Evolutionary conservation across 2,329 filamentous ascomycete species (phyloP).

Genomic region (Coniochaeta sp.): DNA sequence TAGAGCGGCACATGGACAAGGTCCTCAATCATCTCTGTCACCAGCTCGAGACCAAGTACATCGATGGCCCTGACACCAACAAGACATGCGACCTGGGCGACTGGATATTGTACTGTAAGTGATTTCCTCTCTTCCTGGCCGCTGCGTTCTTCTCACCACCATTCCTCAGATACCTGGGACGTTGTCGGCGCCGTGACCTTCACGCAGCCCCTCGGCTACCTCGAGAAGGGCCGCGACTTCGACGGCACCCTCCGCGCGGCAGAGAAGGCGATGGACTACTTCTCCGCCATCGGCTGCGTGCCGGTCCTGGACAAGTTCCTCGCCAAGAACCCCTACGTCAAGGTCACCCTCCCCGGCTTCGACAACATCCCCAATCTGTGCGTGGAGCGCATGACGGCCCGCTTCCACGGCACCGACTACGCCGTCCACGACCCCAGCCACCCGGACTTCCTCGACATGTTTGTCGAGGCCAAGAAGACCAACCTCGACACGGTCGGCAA

Average conservation of each 20-base stretch:
- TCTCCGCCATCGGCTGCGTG: conserved; percentile 17
- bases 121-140: conserved; percentile 29
- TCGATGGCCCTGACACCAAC: conserved; percentile 7
- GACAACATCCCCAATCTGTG: conserved; percentile 19
- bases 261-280: conserved; percentile 24
- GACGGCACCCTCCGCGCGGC: conserved; percentile 23
- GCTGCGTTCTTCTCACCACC: conserved; percentile 9
- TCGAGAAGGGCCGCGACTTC: conserved; percentile 28
- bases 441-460: conserved; percentile 31
- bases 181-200: conserved; percentile 32
- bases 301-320: conserved; percentile 26
- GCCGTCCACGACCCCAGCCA: conserved; percentile 11
- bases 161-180: conserved; percentile 25
- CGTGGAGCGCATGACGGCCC: conserved; percentile 19
- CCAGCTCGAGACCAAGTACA: conserved; percentile 21
- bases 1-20: conserved; percentile 24
- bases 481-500: conserved; percentile 26
- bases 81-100: conserved; percentile 27
- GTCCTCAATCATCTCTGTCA: conserved; percentile 21
- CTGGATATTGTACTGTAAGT: conserved; percentile 32
- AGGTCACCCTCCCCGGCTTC: conserved; percentile 24
- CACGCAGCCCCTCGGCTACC: conserved; percentile 31
- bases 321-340: conserved; percentile 30
- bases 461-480: conserved; percentile 28
- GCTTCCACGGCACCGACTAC: conserved; percentile 19